Evolutionary conservation across 2,329 filamentous ascomycete genomes (phyloP).

Genomic region (Alternaria postmessia): DNA sequence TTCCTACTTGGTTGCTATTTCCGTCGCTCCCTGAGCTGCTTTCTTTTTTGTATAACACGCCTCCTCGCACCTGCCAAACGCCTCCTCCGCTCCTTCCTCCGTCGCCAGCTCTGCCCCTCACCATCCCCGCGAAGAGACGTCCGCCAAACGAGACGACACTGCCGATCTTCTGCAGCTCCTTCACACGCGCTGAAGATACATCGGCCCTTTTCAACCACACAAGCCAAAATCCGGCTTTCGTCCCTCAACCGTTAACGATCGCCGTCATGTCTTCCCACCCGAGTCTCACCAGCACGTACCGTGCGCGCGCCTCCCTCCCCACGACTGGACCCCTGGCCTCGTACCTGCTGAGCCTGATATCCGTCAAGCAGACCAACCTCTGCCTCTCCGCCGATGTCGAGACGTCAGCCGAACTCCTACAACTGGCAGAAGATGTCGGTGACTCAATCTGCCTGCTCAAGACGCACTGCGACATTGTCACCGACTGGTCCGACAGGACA

Average conservation of each 20-base stretch:
- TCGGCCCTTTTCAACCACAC: conserved; percentile 1
- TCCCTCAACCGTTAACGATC: background rate
- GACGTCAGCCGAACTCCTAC: conserved; percentile 63
- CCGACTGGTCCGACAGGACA: conserved; percentile 67
- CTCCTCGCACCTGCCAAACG: conserved; percentile 4
- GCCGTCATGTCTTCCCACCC: conserved; percentile 43
- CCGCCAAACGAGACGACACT: background rate
- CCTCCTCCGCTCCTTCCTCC: conserved; percentile 4
- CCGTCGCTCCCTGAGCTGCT: background rate
- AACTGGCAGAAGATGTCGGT: conserved; percentile 65
- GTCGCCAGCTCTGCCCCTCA: conserved; percentile 14
- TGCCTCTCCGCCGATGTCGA: conserved; percentile 66
- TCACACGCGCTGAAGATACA: background rate
- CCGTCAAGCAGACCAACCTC: conserved; percentile 61
- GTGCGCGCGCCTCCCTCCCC: conserved; percentile 55
- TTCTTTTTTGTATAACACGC: conserved; percentile 2
- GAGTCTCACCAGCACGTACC: conserved; percentile 53
- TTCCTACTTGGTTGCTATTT: background rate
- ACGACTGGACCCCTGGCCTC: conserved; percentile 56
- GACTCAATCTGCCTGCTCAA: conserved; percentile 68
- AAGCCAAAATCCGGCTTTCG: background rate
- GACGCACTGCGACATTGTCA: conserved; percentile 68
- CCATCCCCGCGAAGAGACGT: conserved; percentile 10
- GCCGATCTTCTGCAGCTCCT: background rate
- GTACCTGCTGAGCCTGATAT: conserved; percentile 59